Base-by-base conservation (phyloP, 257 asterid species). In the Solanum medicagineum region DNA sequence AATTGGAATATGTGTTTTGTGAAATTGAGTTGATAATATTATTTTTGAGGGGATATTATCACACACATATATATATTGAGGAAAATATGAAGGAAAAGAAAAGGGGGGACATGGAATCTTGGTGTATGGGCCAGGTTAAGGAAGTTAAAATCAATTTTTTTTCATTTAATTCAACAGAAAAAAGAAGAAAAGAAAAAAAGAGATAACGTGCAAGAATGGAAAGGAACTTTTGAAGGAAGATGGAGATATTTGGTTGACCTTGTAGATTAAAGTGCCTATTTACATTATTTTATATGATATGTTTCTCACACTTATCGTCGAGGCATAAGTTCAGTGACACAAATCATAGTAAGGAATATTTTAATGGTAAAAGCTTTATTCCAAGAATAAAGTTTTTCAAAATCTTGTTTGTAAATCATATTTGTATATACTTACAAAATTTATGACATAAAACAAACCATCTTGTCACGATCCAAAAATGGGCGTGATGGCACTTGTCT, bases 61-160 rank as follows among this genome's bases (percentile, higher is more conserved):
- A 69, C 4, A 13, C 19, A 22, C 8, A 49, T 11, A 49, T 54
- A 56, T 54, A 57, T 49, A 80, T 57, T 12, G 55, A 81, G 42
- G 51, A 44, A 81, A 60, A 56, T 36, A 81, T 22, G 44, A 49
- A 26, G 40, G 75, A 7, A 60, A 20, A 57, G 19, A 80, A 86
- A 89, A 75, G 83, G 87, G 95, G 90, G 65, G 77, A 86, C 84
- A 89, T 86, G 92, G 92, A 89, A 88, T 89, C 90, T 87, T 86
- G 49, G 36, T 20, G 90, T 85, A 89, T 89, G 75, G 54, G 56
- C 10, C 84, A 57, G 88, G 69, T 85, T 73, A 36, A 20, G 7
- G 84, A 81, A 85, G 89, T 88, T 89, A 69, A 68, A 14, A 66
- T 69, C 16, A 69, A 36, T 36, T 5, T 36, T 32, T 32, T 36